Conservation (phyloP, 352 stramenopile genomes). For the Globisporangium middletonii region DNA sequence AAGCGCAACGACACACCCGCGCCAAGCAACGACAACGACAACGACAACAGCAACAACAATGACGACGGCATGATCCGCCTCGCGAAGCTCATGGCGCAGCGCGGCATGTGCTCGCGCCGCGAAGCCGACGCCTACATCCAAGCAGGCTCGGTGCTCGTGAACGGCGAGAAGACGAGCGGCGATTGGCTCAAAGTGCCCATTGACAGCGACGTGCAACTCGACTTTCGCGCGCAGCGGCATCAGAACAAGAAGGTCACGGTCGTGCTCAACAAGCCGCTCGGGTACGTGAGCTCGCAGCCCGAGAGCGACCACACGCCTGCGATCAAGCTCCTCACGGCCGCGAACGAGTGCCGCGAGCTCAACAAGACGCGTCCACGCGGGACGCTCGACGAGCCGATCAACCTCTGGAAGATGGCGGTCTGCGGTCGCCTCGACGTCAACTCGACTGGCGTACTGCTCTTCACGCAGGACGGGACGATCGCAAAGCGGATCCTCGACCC, state of each 20-base stretch:
- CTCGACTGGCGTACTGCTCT: conserved; percentile 75
- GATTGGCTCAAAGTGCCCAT: conserved; percentile 66
- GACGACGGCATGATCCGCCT: conserved; percentile 41
- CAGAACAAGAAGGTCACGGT: conserved; percentile 76
- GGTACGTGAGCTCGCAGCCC: conserved; percentile 75
- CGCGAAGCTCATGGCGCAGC: conserved; percentile 77
- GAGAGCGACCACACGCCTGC: conserved; percentile 59
- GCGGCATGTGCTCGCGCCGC: conserved; percentile 70
- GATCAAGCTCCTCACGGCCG: conserved; percentile 67
- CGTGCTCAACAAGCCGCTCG: conserved; percentile 80
- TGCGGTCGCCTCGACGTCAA: conserved; percentile 80
- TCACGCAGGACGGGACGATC: conserved; percentile 74
- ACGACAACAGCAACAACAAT: background rate
- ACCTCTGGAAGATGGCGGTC: conserved; percentile 74
- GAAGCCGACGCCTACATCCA: conserved; percentile 83
- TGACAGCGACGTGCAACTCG: conserved; percentile 53
- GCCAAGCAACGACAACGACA: background rate
- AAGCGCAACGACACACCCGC: background rate
- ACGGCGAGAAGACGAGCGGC: conserved; percentile 53
- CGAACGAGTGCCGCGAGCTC: conserved; percentile 70
- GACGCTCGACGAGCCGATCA: conserved; percentile 39
- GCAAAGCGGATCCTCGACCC: conserved; percentile 79
- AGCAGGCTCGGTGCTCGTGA: conserved; percentile 60
- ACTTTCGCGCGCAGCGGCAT: conserved; percentile 59
- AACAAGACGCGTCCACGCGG: conserved; percentile 35